These are phyloP conservation scores for Pichia sp. DNA, from an alignment of 1,139 yeast species.

Conservation along the genomic window DNA sequence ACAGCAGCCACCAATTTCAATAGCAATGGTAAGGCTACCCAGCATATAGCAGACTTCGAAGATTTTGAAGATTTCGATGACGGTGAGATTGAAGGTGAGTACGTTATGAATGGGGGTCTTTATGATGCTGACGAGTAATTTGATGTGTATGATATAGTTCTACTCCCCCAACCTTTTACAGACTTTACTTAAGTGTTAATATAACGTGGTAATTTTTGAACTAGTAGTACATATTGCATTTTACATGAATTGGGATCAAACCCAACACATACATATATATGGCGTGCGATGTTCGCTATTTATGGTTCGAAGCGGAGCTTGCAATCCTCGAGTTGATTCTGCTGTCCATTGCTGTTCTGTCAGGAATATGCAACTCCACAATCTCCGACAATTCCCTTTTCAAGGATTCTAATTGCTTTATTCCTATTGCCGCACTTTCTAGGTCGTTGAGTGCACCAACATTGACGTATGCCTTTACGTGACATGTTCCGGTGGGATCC, in stretches of 20 bases:
- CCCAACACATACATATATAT: not conserved
- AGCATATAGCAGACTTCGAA: slow-evolving; percentile 15
- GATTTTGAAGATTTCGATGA: slow-evolving; percentile 25
- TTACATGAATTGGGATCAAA: not conserved
- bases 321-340: slow-evolving; percentile 41
- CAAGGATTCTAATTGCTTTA: slow-evolving; percentile 54
- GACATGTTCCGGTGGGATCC: slow-evolving; percentile 54
- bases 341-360: slow-evolving; percentile 75
- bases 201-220: not conserved
- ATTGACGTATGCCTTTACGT: slow-evolving; percentile 64
- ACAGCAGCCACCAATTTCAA: not conserved
- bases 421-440: slow-evolving; percentile 63
- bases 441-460: slow-evolving; percentile 72
- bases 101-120: slow-evolving; percentile 13
- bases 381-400: slow-evolving; percentile 66
- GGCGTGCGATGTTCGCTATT: not conserved
- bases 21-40: not conserved
- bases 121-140: slow-evolving; percentile 7
- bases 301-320: not conserved
- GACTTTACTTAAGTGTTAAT: too few species aligned
- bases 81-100: slow-evolving; percentile 22
- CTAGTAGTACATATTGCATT: not conserved
- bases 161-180: too few species aligned
- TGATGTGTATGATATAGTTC: not conserved
- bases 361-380: slow-evolving; percentile 67